A percentile compares a stretch with the other conserved stretches of the same genome.
Evolutionary conservation across 2,329 filamentous ascomycete genomes (phyloP).

Genomic region (Sporothrix variecibatus): DNA sequence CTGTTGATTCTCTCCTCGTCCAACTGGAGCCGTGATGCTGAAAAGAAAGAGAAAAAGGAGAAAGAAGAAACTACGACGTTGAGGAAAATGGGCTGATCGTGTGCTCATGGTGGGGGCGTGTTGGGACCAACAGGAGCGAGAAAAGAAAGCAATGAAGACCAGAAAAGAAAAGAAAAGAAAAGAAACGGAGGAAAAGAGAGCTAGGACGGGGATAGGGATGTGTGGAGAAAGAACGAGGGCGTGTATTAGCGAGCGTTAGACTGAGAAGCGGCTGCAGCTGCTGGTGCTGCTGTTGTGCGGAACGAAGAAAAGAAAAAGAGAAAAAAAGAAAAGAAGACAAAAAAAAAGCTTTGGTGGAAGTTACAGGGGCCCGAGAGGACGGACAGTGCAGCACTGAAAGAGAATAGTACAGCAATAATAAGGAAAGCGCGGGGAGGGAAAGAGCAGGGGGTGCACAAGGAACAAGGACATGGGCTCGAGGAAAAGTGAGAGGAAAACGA

Average conservation of each 20-base stretch:
- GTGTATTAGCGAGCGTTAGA: background rate
- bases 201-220: background rate
- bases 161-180: background rate
- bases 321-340: background rate
- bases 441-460: background rate
- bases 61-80: background rate
- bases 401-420: background rate
- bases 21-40: too few species aligned
- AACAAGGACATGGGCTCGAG: constrained; percentile 9
- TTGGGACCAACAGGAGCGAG: constrained; percentile 3
- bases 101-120: constrained; percentile 18
- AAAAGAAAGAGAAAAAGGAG: constrained; percentile 14
- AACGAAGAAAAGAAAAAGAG: background rate
- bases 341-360: background rate
- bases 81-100: constrained; percentile 25
- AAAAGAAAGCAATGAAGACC: background rate
- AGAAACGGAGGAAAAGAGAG: background rate
- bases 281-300: background rate
- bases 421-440: constrained; percentile 16
- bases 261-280: constrained; percentile 2
- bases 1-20: background rate
- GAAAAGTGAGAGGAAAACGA: background rate
- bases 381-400: background rate
- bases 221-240: background rate
- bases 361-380: background rate